Evolutionary conservation across 306 rosid genomes (phyloP), one percentile per base, ranked within the genome.

Genomic region (Chamaecrista fasciculata): DNA sequence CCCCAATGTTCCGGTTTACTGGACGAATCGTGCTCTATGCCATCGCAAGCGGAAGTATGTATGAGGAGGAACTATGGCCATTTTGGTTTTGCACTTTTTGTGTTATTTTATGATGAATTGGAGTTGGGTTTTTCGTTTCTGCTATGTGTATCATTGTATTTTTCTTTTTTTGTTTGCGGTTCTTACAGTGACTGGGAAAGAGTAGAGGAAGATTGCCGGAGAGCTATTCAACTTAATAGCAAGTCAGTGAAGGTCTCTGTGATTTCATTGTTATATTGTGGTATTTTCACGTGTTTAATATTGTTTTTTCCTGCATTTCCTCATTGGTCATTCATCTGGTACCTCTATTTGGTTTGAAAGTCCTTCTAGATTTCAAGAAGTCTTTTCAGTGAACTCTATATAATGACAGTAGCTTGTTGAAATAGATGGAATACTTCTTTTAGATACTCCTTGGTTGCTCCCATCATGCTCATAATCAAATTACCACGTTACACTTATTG

Each of bases 21-120:
- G 73, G 79, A 91, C 97, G 37, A 95, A 91, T 84, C 97, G 99
- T 48, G 99, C 97, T 73, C 76, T 89, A 11, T 95, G 97, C 70
- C 95, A 95, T 91, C 97, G 36, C 71, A 91, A 84, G 79, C 86
- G 95, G 78, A 84, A 84, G 99, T 95, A 87, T 78, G 97, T 89
- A 62, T 66, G 69, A 63, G 34, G 69, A 63, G 34, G 50, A 43
- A 37, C 12, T 1, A 39, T 48, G 40, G 47, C 61, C 66, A 11
- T 44, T 78, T 67, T 46, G 23, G 49, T 43, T 16, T 18, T 69
- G n/a, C n/a, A 67, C 9, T 52, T 36, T 51, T 15, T 29, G 4
- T 49, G 12, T 36, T 14, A 14, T 10, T 37, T 19, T 44, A 15
- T 16, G 48, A 15, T 16, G 48, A 29, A 20, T 31, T 63, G 18